These are phyloP conservation scores for Russula abietina DNA, from an alignment of 768 basidiomycete genomes.

Conservation along the genomic window DNA sequence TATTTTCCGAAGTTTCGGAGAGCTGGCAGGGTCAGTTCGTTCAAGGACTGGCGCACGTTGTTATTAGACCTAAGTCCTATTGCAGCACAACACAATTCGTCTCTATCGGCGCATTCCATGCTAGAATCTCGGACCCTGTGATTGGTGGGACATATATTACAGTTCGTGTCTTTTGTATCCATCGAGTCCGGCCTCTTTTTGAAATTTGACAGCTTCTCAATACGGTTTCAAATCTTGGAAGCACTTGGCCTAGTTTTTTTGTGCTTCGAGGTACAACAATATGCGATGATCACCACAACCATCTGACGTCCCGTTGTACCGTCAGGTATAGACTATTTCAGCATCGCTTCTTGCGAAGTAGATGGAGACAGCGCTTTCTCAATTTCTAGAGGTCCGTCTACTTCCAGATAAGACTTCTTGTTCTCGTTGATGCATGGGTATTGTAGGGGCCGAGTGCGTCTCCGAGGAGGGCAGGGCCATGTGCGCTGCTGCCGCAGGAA, in stretches of 20 bases:
- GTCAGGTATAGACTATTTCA: conserved; percentile 84
- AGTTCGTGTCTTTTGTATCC: conserved; percentile 39
- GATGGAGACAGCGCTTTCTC: conserved; percentile 48
- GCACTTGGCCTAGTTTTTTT: conserved; percentile 98
- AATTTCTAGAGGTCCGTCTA: conserved; percentile 47
- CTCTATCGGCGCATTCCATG: conserved; percentile 96
- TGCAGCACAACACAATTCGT: conserved; percentile 93
- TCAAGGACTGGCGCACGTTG: conserved; percentile 1
- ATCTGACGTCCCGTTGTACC: conserved; percentile 18
- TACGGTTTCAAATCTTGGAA: conserved; percentile 92
- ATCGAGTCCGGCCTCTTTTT: background rate
- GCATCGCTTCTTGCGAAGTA: conserved; percentile 75
- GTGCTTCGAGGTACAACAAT: conserved; percentile 66
- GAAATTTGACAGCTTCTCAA: conserved; percentile 66
- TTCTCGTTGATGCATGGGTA: background rate
- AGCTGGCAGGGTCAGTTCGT: conserved; percentile 70
- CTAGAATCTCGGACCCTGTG: conserved; percentile 87
- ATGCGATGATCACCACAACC: background rate
- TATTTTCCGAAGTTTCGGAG: conserved; percentile 71
- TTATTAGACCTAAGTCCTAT: conserved; percentile 6
- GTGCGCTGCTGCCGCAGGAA: conserved; percentile 69
- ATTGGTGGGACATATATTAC: conserved; percentile 99
- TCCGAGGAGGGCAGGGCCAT: conserved; percentile 81
- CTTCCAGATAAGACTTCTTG: background rate
- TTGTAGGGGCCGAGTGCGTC: conserved; percentile 78